Percentiles rank a stretch among this genome's conserved stretches.
phyloP scores from a whole-genome alignment of 345 rosid species.

The Populus simonii region DNA sequence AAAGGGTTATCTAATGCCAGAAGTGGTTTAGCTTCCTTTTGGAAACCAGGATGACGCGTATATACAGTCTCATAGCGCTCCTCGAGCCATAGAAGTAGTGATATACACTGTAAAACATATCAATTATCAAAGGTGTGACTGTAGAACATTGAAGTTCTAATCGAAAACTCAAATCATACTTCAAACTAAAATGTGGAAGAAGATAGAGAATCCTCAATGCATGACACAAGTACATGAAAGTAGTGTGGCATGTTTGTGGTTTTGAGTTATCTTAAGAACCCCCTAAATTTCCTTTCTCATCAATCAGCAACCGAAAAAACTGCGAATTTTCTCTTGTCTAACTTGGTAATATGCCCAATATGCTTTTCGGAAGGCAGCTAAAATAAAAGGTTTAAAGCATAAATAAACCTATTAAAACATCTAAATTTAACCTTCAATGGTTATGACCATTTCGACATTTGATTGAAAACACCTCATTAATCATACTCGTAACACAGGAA shows the following conservation, averaged over 20 bases:
- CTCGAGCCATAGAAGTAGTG: constrained; percentile 82
- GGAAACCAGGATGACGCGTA: constrained; percentile 85
- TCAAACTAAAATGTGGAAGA: neutral
- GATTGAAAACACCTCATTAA: neutral
- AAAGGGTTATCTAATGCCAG: constrained; percentile 82
- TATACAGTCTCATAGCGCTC: constrained; percentile 87
- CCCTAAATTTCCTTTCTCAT: neutral
- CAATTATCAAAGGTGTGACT: neutral
- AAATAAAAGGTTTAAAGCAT: neutral
- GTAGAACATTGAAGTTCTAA: neutral
- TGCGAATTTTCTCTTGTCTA: neutral
- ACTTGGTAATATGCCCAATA: neutral
- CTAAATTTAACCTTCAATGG: neutral
- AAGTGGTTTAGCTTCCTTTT: constrained; percentile 82
- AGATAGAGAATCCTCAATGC: neutral
- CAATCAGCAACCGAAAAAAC: neutral
- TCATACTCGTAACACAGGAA: neutral
- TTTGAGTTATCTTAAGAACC: no score
- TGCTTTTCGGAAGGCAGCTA: neutral
- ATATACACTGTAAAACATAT: constrained; percentile 57
- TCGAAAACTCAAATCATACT: neutral
- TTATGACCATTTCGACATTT: neutral
- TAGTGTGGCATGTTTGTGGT: no score
- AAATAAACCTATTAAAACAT: neutral
- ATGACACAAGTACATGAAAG: no score